Base-by-base conservation (phyloP, 164 flowering plant genomes). In the Vitis amurensis region DNA sequence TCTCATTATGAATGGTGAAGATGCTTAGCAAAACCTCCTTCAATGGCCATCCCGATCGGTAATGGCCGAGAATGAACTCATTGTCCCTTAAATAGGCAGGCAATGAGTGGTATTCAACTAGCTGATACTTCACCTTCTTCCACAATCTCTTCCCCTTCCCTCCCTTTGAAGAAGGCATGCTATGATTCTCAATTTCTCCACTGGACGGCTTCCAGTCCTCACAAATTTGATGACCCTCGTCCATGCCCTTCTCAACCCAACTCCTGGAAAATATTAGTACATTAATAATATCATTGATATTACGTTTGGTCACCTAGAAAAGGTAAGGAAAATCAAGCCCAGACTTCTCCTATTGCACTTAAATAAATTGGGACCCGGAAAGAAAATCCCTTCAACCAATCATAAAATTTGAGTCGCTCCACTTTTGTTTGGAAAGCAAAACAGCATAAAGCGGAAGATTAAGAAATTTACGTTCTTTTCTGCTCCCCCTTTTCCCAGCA, bases 11-110 rank as follows among this genome's bases (percentile, higher is more conserved):
- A 70, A 95, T 84, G 75, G 87, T 71, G 81, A 95, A 95, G 48
- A 91, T 84, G 86, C 99, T 95, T 15, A 95, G 83, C 59, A 95
- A 79, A 47, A 77, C 70, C 70, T 95, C 92, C 85, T 89, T 95
- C 73, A 95, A 59, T 0, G 99, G 99, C 99, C 98, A 91, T 76
- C 93, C 96, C 8, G 96, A 73, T 48, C 99, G 81, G 67, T 95
- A 95, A 82, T 95, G 88, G 29, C 92, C 94, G 9, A 88, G 2
- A 76, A 95, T 95, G 70, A 37, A 95, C 71, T 95, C 99, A 75
- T 95, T 95, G 80, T 95, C 99, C 83, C 82, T 93, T 85, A 95
- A 86, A 85, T 85, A 95, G 0, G 69, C 86, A 61, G 99, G 99
- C 89, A 95, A 86, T 8, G 88, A 64, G 59, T 91, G 93, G 72